Evolutionary conservation across 2,329 filamentous ascomycete species (phyloP), one percentile per base, ranked within the genome.

Genomic region (Diaporthe longicolla): DNA sequence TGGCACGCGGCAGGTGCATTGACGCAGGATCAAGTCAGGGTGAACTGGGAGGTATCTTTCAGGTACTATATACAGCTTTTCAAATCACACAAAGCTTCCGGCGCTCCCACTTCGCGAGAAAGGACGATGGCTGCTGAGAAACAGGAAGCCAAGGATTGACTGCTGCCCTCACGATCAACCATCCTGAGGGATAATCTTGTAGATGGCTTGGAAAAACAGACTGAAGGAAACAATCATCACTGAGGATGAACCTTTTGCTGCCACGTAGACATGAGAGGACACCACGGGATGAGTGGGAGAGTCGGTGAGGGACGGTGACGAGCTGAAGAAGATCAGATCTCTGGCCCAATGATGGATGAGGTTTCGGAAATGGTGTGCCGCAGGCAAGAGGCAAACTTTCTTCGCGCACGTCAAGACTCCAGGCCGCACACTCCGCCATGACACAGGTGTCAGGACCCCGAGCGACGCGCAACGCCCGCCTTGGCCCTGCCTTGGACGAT

Each of bases 271-370:
- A 54, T 68, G 63, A 68, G 45, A 68, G 63, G 48, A 68, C 32
- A 68, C 32, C n/a, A 54, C 48, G 32, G 63, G 63, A 52, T 35
- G 63, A 68, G 29, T n/a, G 45, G 8, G 21, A 68, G 29, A 68
- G 32, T 21, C 48, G 32, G 40, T 48, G 32, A 68, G 63, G 32
- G 48, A 68, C 54, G 63, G 54, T 45, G 48, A 68, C 63, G 48
- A 54, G 63, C n/a, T 68, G 63, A 68, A 68, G 48, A 68, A 68
- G 48, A 68, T 68, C 63, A 40, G 63, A 68, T 40, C 32, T 54
- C 63, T 21, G 15, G 63, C 63, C 63, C 48, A 68, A 68, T 68
- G 48, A 68, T 52, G 35, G 9, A 54, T 40, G 63, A 17, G 48
- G 21, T 26, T 26, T 26, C 48, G 32, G 9, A 52, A 40, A 5